These are phyloP conservation scores for Amylocystis lapponica DNA, from an alignment of 768 basidiomycete species.

Conservation along the genomic window DNA sequence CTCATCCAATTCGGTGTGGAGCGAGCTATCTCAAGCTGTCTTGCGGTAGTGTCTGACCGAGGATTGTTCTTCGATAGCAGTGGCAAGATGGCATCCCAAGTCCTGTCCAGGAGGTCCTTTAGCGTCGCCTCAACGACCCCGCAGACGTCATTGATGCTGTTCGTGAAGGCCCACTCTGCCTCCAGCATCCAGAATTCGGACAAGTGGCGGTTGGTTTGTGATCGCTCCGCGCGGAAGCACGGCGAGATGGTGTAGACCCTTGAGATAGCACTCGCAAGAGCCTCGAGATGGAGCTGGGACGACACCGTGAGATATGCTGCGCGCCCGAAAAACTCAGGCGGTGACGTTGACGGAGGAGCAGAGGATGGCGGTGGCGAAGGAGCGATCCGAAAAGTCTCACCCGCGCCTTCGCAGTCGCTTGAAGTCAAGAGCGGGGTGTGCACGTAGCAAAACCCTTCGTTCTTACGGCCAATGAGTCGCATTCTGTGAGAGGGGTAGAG, in stretches of 20 bases:
- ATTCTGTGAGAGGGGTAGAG: not conserved
- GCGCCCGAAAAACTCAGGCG: conserved; percentile 62
- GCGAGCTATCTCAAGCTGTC: conserved; percentile 2
- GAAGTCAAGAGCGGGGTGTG: conserved; percentile 88
- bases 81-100: not conserved
- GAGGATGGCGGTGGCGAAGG: conserved; percentile 28
- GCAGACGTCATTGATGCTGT: conserved; percentile 44
- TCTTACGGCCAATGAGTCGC: not conserved
- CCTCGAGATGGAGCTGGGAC: conserved; percentile 93
- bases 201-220: conserved; percentile 84
- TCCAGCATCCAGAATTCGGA: conserved; percentile 99
- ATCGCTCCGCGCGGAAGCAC: conserved; percentile 90
- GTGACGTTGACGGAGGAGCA: conserved; percentile 9
- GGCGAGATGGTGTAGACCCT: conserved; percentile 92
- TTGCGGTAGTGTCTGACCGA: conserved; percentile 19
- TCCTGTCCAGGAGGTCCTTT: conserved; percentile 27
- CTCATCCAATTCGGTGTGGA: conserved; percentile 45
- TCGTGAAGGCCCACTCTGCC: conserved; percentile 77
- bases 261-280: conserved; percentile 67
- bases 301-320: conserved; percentile 90
- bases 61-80: too few relatives aligned
- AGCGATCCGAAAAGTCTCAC: conserved; percentile 79
- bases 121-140: conserved; percentile 50
- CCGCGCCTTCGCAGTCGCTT: conserved; percentile 94
- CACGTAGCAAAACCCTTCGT: conserved; percentile 63